Base-by-base conservation (phyloP, 345 rosid species). In the Lepidium africanum region DNA sequence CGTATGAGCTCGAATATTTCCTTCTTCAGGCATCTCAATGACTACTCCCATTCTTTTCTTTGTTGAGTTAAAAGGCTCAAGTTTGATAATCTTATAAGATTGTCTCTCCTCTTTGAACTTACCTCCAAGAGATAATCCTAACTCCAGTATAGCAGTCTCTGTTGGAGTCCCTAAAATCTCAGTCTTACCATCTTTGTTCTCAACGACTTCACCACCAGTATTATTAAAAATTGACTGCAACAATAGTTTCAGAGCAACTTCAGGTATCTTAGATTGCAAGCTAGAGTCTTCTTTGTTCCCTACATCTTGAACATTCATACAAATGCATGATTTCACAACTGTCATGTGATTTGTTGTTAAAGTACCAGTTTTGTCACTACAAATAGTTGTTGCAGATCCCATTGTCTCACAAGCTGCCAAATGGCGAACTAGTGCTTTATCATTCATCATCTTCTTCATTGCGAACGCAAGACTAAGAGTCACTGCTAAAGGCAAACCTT, bases 401-500 rank as follows among this genome's bases (percentile, higher is more conserved):
- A 92, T 92, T 15, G 98, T 89, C 79, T 89, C 96, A 69, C 98
- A 92, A 68, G 96, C 98, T 6, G 96, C 98, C n/a, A 92, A 77
- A 43, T 92, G 96, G 2, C 98, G 82, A 7, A 92, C 98, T 10
- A 92, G 92, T 12, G 98, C 96, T 74, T 86, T 92, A 65, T 87
- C 98, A 23, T 89, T 92, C 98, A 89, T 92, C 98, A 92, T 92
- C 72, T 89, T 92, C 83, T 92, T 89, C 96, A 89, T 92, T 41
- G 98, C 96, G 52, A 92, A 92, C 46, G 98, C 98, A 50, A 92
- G 92, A 49, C 98, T 89, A 71, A 92, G 75, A 2, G 96, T 92
- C 68, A 92, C 98, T 30, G 95, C 96, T 65, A 92, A 81, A 5
- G 96, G 98, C 37, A 92, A 79, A 43, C 98, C 98, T 73, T 92